Evolutionary conservation across 2,329 filamentous ascomycete species (phyloP).

Genomic region (Colletotrichum liriopes): DNA sequence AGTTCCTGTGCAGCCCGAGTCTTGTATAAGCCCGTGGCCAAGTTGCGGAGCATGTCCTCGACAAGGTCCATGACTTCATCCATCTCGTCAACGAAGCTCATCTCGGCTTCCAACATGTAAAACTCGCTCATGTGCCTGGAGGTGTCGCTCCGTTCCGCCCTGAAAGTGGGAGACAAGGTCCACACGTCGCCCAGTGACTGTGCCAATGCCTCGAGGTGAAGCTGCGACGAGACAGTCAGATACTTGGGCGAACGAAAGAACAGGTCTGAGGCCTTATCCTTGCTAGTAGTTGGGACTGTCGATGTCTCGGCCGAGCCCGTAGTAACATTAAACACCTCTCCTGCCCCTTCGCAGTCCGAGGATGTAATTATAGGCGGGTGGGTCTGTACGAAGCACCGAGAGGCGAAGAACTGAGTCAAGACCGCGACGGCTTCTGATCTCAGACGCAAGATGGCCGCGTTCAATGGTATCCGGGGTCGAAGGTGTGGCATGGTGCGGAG

Average conservation of each 20-base stretch:
- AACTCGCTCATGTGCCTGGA: slow-evolving; percentile 96
- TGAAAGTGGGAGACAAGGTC: slow-evolving; percentile 93
- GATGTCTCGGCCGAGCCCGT: slow-evolving; percentile 53
- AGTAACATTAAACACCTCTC: slow-evolving; percentile 87
- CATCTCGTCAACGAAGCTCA: slow-evolving; percentile 82
- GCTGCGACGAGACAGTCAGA: slow-evolving; percentile 93
- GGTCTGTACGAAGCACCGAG: slow-evolving; percentile 82
- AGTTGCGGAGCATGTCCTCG: slow-evolving; percentile 80
- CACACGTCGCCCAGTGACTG: slow-evolving; percentile 93
- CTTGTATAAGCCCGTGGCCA: slow-evolving; percentile 57
- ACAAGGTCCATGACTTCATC: slow-evolving; percentile 83
- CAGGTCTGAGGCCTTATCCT: slow-evolving; percentile 58
- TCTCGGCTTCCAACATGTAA: slow-evolving; percentile 97
- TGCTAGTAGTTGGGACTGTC: slow-evolving; percentile 50
- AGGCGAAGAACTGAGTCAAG: slow-evolving; percentile 82
- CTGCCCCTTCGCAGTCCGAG: slow-evolving; percentile 96
- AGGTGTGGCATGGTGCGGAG: slow-evolving; percentile 91
- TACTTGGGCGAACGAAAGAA: slow-evolving; percentile 95
- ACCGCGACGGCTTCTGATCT: slow-evolving; percentile 85
- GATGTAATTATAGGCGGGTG: slow-evolving; percentile 97
- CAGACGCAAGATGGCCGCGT: slow-evolving; percentile 84
- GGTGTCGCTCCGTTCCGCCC: slow-evolving; percentile 94
- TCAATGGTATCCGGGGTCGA: slow-evolving; percentile 84
- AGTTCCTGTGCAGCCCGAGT: slow-evolving; percentile 64
- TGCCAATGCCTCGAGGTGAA: slow-evolving; percentile 93